Percentiles rank a stretch among this genome's conserved stretches.
These are phyloP conservation scores for Tetradesmus obliquus DNA, from an alignment of 139 green algal species.

Conservation along the genomic window DNA sequence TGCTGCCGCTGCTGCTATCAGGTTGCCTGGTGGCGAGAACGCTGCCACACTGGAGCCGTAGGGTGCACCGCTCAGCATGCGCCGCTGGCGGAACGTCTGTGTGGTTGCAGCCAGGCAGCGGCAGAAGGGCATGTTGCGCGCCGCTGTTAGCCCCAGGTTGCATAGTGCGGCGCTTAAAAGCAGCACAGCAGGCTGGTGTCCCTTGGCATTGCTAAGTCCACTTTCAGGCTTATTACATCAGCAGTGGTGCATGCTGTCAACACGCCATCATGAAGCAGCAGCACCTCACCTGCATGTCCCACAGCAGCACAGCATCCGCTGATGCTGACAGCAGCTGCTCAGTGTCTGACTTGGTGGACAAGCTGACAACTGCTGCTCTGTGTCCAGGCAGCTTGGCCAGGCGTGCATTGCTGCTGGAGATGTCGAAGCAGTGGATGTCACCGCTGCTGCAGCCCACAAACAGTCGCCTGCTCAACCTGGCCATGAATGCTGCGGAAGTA, in stretches of 20 bases:
- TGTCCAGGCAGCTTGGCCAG: slow-evolving; percentile 31
- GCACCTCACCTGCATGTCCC: slow-evolving; percentile 9
- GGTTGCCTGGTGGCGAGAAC: slow-evolving; percentile 31
- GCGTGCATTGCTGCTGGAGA: background rate
- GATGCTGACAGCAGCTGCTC: slow-evolving; percentile 44
- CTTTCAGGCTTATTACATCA: background rate
- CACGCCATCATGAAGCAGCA: background rate
- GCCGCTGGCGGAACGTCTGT: slow-evolving; percentile 19
- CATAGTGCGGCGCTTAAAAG: no score
- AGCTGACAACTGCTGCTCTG: background rate
- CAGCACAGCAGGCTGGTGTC: no score
- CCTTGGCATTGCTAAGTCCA: background rate
- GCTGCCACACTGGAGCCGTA: slow-evolving; percentile 30
- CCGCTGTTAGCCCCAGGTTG: background rate
- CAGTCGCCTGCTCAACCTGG: slow-evolving; percentile 27
- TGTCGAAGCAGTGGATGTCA: slow-evolving; percentile 27
- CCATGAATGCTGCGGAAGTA: slow-evolving; percentile 43
- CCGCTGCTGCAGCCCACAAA: slow-evolving; percentile 27
- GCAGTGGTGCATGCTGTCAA: background rate
- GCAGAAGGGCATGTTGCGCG: background rate
- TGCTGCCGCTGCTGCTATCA: slow-evolving; percentile 14
- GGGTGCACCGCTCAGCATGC: slow-evolving; percentile 27
- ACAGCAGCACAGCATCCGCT: slow-evolving; percentile 26
- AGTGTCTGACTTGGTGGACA: slow-evolving; percentile 15
- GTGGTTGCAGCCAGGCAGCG: background rate